Evolutionary conservation across 176 grass and related monocot species (phyloP).

Genomic region (Musa acuminata): DNA sequence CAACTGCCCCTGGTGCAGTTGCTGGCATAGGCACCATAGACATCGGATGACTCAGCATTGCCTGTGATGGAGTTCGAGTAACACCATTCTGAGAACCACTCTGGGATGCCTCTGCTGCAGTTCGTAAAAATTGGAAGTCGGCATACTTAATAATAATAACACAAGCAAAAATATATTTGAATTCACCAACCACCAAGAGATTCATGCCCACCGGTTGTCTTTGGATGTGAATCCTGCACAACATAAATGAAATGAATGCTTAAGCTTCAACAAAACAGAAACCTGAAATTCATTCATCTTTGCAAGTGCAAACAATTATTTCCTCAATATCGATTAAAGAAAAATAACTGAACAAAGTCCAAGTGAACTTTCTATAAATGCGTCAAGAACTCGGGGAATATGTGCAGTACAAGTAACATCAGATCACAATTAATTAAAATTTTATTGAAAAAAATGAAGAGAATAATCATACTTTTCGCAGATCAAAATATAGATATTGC

Average conservation of each 20-base stretch:
- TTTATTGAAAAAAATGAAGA: no score
- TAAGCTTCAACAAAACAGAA: neutral
- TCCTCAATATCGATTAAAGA: no score
- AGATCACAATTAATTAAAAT: no score
- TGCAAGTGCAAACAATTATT: neutral
- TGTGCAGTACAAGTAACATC: no score
- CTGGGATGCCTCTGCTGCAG: conserved; percentile 23
- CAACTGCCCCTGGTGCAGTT: conserved; percentile 43
- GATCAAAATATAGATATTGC: no score
- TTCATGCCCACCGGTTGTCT: conserved; percentile 51
- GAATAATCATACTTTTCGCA: no score
- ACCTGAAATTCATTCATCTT: neutral
- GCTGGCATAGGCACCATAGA: conserved; percentile 45
- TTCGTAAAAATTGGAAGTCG: conserved; percentile 17
- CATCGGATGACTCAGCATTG: conserved; percentile 52
- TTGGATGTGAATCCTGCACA: conserved; percentile 46
- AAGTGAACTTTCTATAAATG: neutral
- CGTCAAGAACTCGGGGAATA: neutral
- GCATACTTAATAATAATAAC: conserved; percentile 2
- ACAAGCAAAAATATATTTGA: conserved; percentile 8
- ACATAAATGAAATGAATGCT: conserved; percentile 7
- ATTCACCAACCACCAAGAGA: conserved; percentile 32
- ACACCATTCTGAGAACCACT: conserved; percentile 45
- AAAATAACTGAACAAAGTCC: neutral
- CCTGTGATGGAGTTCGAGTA: conserved; percentile 34